Evolutionary conservation across 352 stramenopile species (phyloP).

Genomic region (Pythium pyrilobum): DNA sequence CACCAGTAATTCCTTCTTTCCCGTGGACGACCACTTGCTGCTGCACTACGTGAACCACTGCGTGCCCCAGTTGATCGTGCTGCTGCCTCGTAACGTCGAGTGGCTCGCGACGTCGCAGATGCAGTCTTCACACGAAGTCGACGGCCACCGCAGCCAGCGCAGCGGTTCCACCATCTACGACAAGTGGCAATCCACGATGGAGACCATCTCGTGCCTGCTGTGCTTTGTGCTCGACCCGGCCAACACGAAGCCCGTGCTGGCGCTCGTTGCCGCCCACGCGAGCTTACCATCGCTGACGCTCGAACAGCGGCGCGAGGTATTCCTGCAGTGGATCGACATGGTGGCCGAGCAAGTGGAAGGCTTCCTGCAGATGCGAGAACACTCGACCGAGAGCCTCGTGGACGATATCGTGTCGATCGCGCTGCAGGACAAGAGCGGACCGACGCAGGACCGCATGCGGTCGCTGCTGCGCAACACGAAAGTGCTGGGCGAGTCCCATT

Average conservation of each 20-base stretch:
- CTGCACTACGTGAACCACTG: constrained; percentile 19
- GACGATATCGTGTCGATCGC: constrained; percentile 12
- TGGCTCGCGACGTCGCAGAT: too few species aligned
- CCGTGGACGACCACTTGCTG: not conserved
- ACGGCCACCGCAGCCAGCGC: not conserved
- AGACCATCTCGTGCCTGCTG: not conserved
- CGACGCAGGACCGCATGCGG: not conserved
- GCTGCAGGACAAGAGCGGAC: not conserved
- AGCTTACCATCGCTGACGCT: not conserved
- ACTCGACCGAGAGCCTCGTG: constrained; percentile 9
- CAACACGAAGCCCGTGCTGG: not conserved
- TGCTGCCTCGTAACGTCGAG: not conserved
- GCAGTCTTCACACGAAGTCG: not conserved
- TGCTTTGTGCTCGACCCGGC: constrained; percentile 3
- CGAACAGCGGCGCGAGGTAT: not conserved
- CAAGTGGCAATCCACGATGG: not conserved
- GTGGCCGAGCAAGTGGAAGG: constrained; percentile 5
- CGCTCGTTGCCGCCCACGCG: not conserved
- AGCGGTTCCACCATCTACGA: too few species aligned
- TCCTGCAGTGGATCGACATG: constrained; percentile 11
- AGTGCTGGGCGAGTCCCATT: constrained; percentile 4
- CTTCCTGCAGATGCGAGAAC: constrained; percentile 2
- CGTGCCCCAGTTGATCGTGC: constrained; percentile 3
- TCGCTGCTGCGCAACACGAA: constrained; percentile 13
- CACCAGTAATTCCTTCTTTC: too few species aligned